phyloP scores from a whole-genome alignment of 2,329 filamentous ascomycete genomes.

The Aspergillus pseudoterreus region DNA sequence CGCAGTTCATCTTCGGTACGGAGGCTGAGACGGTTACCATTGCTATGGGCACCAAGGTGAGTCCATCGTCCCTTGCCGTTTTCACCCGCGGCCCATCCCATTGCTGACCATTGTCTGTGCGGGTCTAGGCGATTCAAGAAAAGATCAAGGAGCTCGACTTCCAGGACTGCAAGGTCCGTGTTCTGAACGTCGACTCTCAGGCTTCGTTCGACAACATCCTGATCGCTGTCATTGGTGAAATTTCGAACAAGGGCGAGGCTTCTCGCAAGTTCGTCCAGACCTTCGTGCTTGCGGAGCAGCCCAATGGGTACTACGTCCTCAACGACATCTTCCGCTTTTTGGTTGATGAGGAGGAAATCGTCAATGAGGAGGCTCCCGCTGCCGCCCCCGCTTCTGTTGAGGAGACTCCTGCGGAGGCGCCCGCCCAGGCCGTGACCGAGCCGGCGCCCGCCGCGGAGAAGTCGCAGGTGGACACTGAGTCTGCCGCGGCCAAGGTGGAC shows the following conservation, averaged over 20 bases:
- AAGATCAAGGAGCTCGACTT: slow-evolving; percentile 91
- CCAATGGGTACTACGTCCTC: slow-evolving; percentile 94
- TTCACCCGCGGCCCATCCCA: not conserved
- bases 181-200: slow-evolving; percentile 96
- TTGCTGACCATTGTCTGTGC: not conserved
- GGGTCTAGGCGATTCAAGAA: slow-evolving; percentile 71
- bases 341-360: slow-evolving; percentile 65
- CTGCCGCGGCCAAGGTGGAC: slow-evolving; percentile 58
- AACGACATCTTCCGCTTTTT: slow-evolving; percentile 98
- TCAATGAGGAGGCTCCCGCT: slow-evolving; percentile 37
- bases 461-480: slow-evolving; percentile 34
- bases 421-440: slow-evolving; percentile 43
- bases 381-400: slow-evolving; percentile 40
- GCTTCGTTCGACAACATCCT: slow-evolving; percentile 89
- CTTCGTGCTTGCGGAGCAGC: slow-evolving; percentile 93
- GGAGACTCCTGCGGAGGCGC: slow-evolving; percentile 44
- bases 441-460: slow-evolving; percentile 12
- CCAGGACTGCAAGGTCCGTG: slow-evolving; percentile 96
- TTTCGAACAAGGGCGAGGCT: slow-evolving; percentile 86
- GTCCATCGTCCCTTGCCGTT: slow-evolving; percentile 29
- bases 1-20: slow-evolving; percentile 87
- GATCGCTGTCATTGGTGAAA: slow-evolving; percentile 96
- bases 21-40: slow-evolving; percentile 88
- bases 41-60: slow-evolving; percentile 80
- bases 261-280: slow-evolving; percentile 97